A percentile compares a stretch with the other conserved stretches of the same genome.
Conservation (phyloP, 352 stramenopile genomes). For the Globisporangium camurandrum region DNA sequence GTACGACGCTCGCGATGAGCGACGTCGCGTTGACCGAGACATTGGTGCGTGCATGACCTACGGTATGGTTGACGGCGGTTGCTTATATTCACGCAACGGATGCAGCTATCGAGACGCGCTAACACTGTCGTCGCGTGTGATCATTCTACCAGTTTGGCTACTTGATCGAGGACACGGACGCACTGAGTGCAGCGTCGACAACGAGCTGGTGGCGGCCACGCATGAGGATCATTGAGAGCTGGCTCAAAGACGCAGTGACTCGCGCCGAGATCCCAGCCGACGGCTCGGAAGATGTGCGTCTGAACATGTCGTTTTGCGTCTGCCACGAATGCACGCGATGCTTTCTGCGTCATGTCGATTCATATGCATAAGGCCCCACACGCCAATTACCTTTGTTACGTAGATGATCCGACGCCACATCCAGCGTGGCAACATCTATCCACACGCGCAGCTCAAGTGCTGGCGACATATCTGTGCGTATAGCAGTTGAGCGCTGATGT, state of each 20-base stretch:
- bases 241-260: slow-evolving; percentile 55
- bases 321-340: not conserved
- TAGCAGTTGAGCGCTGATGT: not conserved
- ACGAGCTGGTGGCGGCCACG: slow-evolving; percentile 65
- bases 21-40: not conserved
- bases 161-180: slow-evolving; percentile 37
- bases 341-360: not conserved
- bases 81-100: no score
- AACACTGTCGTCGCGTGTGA: not conserved
- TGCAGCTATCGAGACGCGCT: not conserved
- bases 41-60: not conserved
- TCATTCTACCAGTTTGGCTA: slow-evolving; percentile 27
- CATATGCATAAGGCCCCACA: not conserved
- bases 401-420: slow-evolving; percentile 68
- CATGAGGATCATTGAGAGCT: slow-evolving; percentile 61
- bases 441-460: slow-evolving; percentile 55
- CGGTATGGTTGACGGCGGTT: no score
- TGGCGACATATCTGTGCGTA: slow-evolving; percentile 66
- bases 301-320: not conserved
- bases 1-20: not conserved
- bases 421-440: slow-evolving; percentile 62
- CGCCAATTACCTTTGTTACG: not conserved
- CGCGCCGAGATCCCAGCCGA: slow-evolving; percentile 56
- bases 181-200: slow-evolving; percentile 19
- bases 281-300: slow-evolving; percentile 52